phyloP scores from a whole-genome alignment of 768 basidiomycete genomes.

The Strobilomyces dryophilus region DNA sequence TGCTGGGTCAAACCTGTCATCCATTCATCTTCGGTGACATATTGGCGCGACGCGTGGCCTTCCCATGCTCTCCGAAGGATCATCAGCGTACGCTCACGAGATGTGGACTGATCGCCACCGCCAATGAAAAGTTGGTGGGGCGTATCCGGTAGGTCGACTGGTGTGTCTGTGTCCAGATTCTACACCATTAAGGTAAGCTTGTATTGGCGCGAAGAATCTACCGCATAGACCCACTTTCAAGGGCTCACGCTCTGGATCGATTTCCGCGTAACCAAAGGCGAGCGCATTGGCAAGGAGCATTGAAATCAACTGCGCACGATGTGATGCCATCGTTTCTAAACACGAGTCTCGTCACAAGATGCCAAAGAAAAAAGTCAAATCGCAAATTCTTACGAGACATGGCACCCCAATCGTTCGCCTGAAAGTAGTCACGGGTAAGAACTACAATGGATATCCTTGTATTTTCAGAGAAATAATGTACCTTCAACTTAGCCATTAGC shows the following conservation, averaged over 20 bases:
- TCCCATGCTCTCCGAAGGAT: conserved; percentile 21
- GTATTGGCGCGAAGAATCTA: conserved; percentile 9
- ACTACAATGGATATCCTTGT: neutral
- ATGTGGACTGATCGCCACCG: conserved; percentile 13
- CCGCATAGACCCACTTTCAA: conserved; percentile 40
- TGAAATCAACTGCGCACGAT: conserved; percentile 43
- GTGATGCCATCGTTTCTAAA: conserved; percentile 46
- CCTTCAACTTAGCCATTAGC: conserved; percentile 66
- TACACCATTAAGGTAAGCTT: conserved; percentile 12
- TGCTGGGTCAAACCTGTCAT: conserved; percentile 33
- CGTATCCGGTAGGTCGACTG: conserved; percentile 37
- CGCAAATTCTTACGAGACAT: conserved; percentile 46
- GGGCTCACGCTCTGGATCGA: conserved; percentile 42
- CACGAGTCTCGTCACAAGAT: neutral
- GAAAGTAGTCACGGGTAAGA: neutral
- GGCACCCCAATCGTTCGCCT: conserved; percentile 62
- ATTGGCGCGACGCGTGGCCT: conserved; percentile 18
- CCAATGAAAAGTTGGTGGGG: conserved; percentile 34
- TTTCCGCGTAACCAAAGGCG: conserved; percentile 42
- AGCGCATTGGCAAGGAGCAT: conserved; percentile 45
- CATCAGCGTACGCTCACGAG: conserved; percentile 13
- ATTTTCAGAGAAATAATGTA: conserved; percentile 9
- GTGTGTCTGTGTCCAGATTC: conserved; percentile 51
- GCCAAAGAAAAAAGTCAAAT: neutral
- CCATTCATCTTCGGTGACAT: conserved; percentile 34